Evolutionary conservation across 352 stramenopile genomes (phyloP).

Genomic region (Pilasporangium apinafurcum): DNA sequence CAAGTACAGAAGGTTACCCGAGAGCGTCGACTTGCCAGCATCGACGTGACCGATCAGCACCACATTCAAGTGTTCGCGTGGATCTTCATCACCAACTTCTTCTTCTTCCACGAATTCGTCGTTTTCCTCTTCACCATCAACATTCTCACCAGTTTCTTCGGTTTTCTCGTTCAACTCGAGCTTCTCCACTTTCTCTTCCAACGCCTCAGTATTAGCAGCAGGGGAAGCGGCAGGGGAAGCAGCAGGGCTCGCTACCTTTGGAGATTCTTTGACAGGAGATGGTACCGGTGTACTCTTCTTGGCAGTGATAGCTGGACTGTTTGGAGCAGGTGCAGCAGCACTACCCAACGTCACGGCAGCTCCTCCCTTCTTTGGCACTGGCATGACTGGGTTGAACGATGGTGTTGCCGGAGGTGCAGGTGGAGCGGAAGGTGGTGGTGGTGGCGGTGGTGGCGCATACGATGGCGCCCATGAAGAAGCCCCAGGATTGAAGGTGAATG

Average conservation of each 20-base stretch:
- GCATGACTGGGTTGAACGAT: conserved; percentile 66
- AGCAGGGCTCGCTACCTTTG: conserved; percentile 21
- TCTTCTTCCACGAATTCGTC: conserved; percentile 55
- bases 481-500: conserved; percentile 77
- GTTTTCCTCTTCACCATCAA: conserved; percentile 34
- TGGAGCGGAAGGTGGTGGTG: conserved; percentile 10
- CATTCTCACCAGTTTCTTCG: conserved; percentile 9
- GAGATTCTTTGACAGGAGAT: conserved; percentile 9
- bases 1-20: conserved; percentile 97
- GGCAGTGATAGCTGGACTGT: conserved; percentile 11
- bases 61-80: conserved; percentile 97
- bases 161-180: conserved; percentile 5
- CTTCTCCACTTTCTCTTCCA: conserved; percentile 16
- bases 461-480: conserved; percentile 56
- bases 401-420: conserved; percentile 19
- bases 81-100: conserved; percentile 88
- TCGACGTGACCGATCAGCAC: conserved; percentile 99
- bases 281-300: conserved; percentile 8
- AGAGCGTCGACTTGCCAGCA: conserved; percentile 97
- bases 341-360: conserved; percentile 22
- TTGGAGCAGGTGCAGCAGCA: conserved; percentile 6
- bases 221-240: conserved; percentile 14
- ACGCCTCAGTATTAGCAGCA: conserved; percentile 1
- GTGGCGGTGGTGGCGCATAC: conserved; percentile 29
- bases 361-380: conserved; percentile 62